Percentiles rank a stretch among this genome's conserved stretches.
These are phyloP conservation scores for Mallotus nudiflorus DNA, from an alignment of 345 rosid species.

Conservation along the genomic window DNA sequence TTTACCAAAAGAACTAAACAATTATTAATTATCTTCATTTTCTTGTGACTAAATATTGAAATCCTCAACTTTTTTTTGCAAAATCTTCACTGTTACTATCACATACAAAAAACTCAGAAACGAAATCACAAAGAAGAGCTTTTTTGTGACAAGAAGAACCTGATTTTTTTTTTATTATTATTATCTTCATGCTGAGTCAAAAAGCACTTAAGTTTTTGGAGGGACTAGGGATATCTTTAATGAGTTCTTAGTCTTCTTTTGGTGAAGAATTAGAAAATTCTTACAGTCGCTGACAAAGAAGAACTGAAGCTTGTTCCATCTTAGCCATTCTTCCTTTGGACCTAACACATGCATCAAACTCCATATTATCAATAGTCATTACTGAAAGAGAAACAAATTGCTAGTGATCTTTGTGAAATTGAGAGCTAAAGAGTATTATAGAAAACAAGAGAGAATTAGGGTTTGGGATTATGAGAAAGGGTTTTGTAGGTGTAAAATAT, in stretches of 20 bases:
- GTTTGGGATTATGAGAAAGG: background rate
- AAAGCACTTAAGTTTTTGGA: constrained; percentile 30
- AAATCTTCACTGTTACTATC: background rate
- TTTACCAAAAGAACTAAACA: constrained; percentile 6
- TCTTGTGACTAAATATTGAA: constrained; percentile 15
- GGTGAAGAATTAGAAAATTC: constrained; percentile 15
- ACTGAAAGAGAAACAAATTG: background rate
- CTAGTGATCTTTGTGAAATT: background rate
- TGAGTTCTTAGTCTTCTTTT: constrained; percentile 16
- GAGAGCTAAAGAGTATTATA: background rate
- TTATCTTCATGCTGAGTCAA: constrained; percentile 25
- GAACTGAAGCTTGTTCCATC: constrained; percentile 14
- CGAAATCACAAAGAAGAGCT: constrained; percentile 18
- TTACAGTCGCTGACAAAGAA: background rate
- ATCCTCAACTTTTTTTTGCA: constrained; percentile 14
- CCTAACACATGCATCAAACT: constrained; percentile 12
- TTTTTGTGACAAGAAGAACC: constrained; percentile 17
- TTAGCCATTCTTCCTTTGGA: constrained; percentile 20
- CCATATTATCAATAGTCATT: constrained; percentile 16
- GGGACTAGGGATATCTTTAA: constrained; percentile 23
- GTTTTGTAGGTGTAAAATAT: too few relatives aligned
- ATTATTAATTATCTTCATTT: constrained; percentile 29
- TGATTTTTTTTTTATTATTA: constrained; percentile 20
- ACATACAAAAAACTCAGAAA: constrained; percentile 22
- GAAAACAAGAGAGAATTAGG: background rate